phyloP scores from a whole-genome alignment of 2,329 filamentous ascomycete species.

The Fusarium sterilihyphosum region DNA sequence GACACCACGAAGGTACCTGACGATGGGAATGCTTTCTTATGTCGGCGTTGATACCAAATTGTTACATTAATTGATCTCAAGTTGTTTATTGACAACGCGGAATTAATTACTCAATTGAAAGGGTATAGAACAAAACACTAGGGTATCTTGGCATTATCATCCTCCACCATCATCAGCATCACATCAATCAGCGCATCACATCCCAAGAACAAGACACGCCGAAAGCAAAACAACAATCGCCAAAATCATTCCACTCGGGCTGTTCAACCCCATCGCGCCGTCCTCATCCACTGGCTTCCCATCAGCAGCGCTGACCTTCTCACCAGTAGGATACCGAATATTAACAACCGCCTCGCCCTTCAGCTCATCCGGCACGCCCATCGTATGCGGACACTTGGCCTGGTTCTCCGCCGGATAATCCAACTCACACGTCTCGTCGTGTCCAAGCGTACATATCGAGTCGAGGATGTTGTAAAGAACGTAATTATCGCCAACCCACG shows the following conservation, averaged over 20 bases:
- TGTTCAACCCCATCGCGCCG: not conserved
- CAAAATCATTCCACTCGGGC: slow-evolving; percentile 11
- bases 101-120: not conserved
- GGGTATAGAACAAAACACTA: slow-evolving; percentile 11
- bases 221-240: slow-evolving; percentile 27
- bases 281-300: slow-evolving; percentile 26
- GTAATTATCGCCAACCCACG: slow-evolving; percentile 61
- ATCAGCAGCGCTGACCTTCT: slow-evolving; percentile 50
- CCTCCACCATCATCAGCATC: not conserved
- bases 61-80: slow-evolving; percentile 1
- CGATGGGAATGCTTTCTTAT: not conserved
- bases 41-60: slow-evolving; percentile 23
- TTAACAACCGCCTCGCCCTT: slow-evolving; percentile 56
- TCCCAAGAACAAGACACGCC: slow-evolving; percentile 14
- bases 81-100: not conserved
- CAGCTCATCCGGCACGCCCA: slow-evolving; percentile 52
- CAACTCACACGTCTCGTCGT: slow-evolving; percentile 58
- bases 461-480: slow-evolving; percentile 63
- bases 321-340: slow-evolving; percentile 57
- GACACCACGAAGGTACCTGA: not conserved
- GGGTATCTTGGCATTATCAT: slow-evolving; percentile 37
- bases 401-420: slow-evolving; percentile 57
- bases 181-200: not conserved
- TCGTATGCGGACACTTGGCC: slow-evolving; percentile 53
- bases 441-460: slow-evolving; percentile 56